Evolutionary conservation across 331 rosid genomes (phyloP).

Genomic region (Phaseolus coccineus): DNA sequence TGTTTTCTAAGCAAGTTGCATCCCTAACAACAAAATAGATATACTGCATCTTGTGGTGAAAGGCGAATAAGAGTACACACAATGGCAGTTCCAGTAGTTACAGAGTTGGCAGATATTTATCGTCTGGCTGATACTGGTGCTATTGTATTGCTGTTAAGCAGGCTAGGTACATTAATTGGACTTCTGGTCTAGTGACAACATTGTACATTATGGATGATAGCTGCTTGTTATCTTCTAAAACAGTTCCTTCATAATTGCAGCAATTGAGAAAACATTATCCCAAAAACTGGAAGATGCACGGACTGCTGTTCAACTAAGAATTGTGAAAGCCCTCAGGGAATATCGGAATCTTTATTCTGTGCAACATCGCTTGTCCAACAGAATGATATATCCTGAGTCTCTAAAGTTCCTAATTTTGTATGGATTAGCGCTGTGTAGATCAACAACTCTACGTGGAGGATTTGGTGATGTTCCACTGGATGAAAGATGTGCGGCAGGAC

Average conservation of each 20-base stretch:
- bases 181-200: constrained; percentile 32
- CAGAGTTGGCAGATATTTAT: constrained; percentile 89
- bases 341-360: constrained; percentile 90
- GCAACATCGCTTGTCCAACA: constrained; percentile 90
- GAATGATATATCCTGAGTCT: constrained; percentile 95
- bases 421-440: constrained; percentile 86
- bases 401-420: constrained; percentile 77
- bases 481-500: constrained; percentile 92
- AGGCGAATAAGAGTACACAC: constrained; percentile 98
- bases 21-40: constrained; percentile 76
- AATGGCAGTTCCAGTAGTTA: constrained; percentile 86
- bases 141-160: constrained; percentile 73
- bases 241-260: constrained; percentile 66
- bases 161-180: constrained; percentile 70
- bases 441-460: constrained; percentile 93
- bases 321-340: constrained; percentile 85
- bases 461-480: constrained; percentile 80
- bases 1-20: constrained; percentile 26
- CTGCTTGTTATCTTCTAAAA: constrained; percentile 42
- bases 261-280: constrained; percentile 87
- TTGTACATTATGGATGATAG: constrained; percentile 33
- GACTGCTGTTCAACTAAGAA: constrained; percentile 76
- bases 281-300: constrained; percentile 93
- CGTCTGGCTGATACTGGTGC: constrained; percentile 97
- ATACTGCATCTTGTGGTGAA: constrained; percentile 99